phyloP scores from a whole-genome alignment of 306 rosid species.

The Luffa aegyptiaca region DNA sequence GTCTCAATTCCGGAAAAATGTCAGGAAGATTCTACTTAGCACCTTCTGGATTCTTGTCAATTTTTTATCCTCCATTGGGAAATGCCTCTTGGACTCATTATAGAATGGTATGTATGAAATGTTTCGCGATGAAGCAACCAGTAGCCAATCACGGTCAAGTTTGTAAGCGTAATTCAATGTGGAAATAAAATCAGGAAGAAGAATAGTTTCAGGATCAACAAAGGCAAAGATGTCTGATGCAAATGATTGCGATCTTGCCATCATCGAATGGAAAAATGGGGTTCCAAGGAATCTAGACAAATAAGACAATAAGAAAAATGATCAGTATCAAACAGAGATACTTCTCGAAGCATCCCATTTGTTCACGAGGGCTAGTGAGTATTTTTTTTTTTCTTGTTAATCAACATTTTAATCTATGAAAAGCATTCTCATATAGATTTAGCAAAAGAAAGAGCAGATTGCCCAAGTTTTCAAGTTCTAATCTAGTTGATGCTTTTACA shows the following conservation, averaged over 20 bases:
- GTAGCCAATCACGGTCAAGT: constrained; percentile 73
- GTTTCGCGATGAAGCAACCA: constrained; percentile 61
- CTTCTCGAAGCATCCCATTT: background rate
- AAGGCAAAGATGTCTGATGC: constrained; percentile 52
- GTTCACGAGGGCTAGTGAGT: background rate
- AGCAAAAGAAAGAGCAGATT: background rate
- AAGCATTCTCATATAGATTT: background rate
- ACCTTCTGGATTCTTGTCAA: constrained; percentile 43
- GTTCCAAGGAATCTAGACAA: constrained; percentile 78
- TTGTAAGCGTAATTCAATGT: constrained; percentile 43
- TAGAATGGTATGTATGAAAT: constrained; percentile 45
- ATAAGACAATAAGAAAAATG: constrained; percentile 13
- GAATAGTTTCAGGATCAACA: constrained; percentile 56
- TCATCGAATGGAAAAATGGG: constrained; percentile 86
- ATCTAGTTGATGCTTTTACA: background rate
- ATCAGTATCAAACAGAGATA: background rate
- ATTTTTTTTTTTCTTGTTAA: background rate
- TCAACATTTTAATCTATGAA: background rate
- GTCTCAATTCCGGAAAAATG: background rate
- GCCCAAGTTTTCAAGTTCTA: background rate
- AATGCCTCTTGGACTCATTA: constrained; percentile 37
- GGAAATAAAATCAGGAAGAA: constrained; percentile 59
- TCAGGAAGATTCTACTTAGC: constrained; percentile 20
- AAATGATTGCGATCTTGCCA: constrained; percentile 46
- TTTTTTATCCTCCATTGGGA: constrained; percentile 33